Evolutionary conservation across 2,329 filamentous ascomycete genomes (phyloP).

Genomic region (Thermomyces lanuginosus): DNA sequence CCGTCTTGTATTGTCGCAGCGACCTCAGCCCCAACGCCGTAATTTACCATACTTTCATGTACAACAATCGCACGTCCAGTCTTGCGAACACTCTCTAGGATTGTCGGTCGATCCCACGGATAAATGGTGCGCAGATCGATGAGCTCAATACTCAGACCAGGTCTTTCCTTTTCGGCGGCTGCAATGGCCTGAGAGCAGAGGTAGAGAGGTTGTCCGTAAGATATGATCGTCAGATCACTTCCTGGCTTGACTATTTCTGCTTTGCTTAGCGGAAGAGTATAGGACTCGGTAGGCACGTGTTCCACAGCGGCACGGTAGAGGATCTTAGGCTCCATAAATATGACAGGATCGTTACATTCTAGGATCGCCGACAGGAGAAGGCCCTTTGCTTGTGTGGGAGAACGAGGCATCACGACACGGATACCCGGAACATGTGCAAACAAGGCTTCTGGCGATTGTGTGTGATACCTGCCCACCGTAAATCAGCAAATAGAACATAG

Average conservation of each 20-base stretch:
- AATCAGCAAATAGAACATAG: constrained; percentile 1
- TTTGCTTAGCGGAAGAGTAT: constrained; percentile 69
- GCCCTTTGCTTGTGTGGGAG: constrained; percentile 76
- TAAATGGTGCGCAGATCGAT: constrained; percentile 81
- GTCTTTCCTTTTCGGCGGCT: constrained; percentile 54
- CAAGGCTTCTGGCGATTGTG: constrained; percentile 73
- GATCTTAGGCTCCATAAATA: constrained; percentile 91
- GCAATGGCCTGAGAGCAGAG: constrained; percentile 62
- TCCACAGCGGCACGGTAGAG: constrained; percentile 83
- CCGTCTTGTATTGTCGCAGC: constrained; percentile 77
- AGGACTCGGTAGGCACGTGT: constrained; percentile 67
- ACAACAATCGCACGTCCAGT: constrained; percentile 77
- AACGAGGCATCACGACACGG: constrained; percentile 70
- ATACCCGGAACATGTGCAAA: constrained; percentile 81
- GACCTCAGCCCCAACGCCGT: constrained; percentile 75
- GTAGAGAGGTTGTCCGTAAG: constrained; percentile 81
- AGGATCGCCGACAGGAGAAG: constrained; percentile 61
- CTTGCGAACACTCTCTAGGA: constrained; percentile 70
- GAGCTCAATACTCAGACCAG: constrained; percentile 60
- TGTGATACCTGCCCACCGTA: constrained; percentile 51
- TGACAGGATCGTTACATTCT: constrained; percentile 63
- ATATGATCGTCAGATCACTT: constrained; percentile 65
- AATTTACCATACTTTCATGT: constrained; percentile 83
- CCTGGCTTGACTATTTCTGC: constrained; percentile 72
- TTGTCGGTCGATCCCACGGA: constrained; percentile 72